A percentile compares a stretch with the other conserved stretches of the same genome.
Evolutionary conservation across 176 grass and related monocot species (phyloP).

Genomic region (Avena eriantha): DNA sequence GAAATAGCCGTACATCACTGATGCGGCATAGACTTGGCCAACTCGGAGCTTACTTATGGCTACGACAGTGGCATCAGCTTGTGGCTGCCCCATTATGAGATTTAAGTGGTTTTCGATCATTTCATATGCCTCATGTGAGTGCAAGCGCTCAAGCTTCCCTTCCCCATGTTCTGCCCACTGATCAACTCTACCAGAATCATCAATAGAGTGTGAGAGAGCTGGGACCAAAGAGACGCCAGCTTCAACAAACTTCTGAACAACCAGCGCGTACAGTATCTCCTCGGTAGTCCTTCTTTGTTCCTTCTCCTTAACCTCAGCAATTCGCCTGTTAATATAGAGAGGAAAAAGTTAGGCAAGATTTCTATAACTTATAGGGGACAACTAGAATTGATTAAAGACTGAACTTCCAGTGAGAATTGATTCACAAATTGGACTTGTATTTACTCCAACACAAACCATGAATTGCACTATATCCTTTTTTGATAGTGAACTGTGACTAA

Average conservation of each 20-base stretch:
- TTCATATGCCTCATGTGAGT: conserved; percentile 83
- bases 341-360: conserved; percentile 18
- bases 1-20: conserved; percentile 98
- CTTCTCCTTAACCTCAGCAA: conserved; percentile 96
- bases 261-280: conserved; percentile 91
- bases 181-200: conserved; percentile 61
- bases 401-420: neutral
- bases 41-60: conserved; percentile 96
- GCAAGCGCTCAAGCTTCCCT: conserved; percentile 70
- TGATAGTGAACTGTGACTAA: neutral
- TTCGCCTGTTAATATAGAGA: conserved; percentile 69
- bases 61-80: conserved; percentile 61
- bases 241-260: conserved; percentile 97
- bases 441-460: neutral
- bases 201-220: conserved; percentile 58
- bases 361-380: conserved; percentile 5
- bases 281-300: conserved; percentile 58
- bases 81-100: conserved; percentile 87
- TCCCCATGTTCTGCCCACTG: conserved; percentile 61
- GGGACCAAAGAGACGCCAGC: conserved; percentile 82
- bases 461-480: neutral
- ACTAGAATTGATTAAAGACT: neutral
- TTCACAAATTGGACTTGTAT: neutral
- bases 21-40: conserved; percentile 95
- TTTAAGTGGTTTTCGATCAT: conserved; percentile 96